phyloP scores from a whole-genome alignment of 2,329 filamentous ascomycete species.

The Furcasterigmium furcatum region DNA sequence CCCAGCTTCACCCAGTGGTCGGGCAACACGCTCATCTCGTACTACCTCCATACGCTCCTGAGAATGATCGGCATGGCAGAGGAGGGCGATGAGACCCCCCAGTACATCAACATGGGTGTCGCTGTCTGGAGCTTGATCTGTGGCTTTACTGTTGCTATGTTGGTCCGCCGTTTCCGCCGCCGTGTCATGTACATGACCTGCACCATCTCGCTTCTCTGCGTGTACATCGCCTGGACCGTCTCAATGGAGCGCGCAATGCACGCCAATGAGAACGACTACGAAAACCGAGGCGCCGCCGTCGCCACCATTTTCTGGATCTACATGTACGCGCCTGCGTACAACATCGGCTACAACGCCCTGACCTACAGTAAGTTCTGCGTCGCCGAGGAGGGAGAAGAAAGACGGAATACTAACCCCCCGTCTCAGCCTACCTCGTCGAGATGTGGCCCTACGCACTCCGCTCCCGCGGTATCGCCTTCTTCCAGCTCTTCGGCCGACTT shows the following conservation, averaged over 20 bases:
- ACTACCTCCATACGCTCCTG: constrained; percentile 45
- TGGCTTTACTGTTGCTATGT: constrained; percentile 35
- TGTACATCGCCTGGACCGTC: constrained; percentile 54
- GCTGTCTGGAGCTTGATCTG: constrained; percentile 44
- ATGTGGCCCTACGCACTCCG: constrained; percentile 56
- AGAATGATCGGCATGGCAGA: constrained; percentile 41
- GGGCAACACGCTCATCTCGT: constrained; percentile 46
- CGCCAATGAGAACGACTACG: constrained; percentile 19
- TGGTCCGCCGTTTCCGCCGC: constrained; percentile 38
- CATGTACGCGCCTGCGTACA: constrained; percentile 51
- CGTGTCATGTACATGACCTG: constrained; percentile 46
- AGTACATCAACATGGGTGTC: constrained; percentile 43
- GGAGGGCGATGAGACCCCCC: constrained; percentile 25
- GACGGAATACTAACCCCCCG: constrained; percentile 22
- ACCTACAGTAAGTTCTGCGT: constrained; percentile 44
- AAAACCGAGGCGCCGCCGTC: constrained; percentile 27
- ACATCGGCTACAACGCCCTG: constrained; percentile 59
- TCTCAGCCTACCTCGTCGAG: constrained; percentile 50
- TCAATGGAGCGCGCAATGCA: constrained; percentile 32
- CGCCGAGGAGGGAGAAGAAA: no score
- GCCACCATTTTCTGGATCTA: constrained; percentile 54
- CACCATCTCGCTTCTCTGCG: constrained; percentile 29
- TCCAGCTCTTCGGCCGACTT: constrained; percentile 18
- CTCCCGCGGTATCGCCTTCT: constrained; percentile 48
- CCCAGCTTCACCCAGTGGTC: constrained; percentile 47